A percentile compares a stretch with the other conserved stretches of the same genome.
Evolutionary conservation across 2,329 filamentous ascomycete genomes (phyloP).

Genomic region (Exophiala dermatitidis): DNA sequence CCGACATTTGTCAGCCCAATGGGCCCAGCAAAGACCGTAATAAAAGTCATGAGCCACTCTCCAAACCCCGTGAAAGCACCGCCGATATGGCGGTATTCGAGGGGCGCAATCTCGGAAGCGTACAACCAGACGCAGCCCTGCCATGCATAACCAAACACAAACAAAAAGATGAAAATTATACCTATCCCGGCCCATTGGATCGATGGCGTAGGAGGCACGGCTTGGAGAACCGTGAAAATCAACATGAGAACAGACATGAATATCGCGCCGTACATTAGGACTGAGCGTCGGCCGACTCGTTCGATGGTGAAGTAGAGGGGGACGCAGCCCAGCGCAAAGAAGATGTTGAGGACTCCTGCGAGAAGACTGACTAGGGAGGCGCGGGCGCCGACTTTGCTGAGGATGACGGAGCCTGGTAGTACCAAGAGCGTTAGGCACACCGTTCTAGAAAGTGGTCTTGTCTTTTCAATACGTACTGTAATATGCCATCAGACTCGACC

Average conservation of each 20-base stretch:
- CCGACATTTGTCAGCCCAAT: constrained; percentile 30
- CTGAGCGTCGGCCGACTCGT: constrained; percentile 12
- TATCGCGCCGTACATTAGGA: constrained; percentile 14
- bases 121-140: constrained; percentile 30
- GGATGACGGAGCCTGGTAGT: constrained; percentile 16
- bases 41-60: constrained; percentile 34
- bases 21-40: constrained; percentile 34
- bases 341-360: constrained; percentile 16
- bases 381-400: constrained; percentile 8
- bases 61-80: constrained; percentile 30
- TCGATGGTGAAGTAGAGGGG: constrained; percentile 22
- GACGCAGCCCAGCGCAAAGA: constrained; percentile 17
- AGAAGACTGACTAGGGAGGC: constrained; percentile 14
- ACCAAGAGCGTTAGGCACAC: background rate
- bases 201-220: constrained; percentile 18
- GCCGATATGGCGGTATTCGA: constrained; percentile 33
- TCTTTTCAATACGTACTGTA: constrained; percentile 3
- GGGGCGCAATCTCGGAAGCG: constrained; percentile 32
- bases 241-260: constrained; percentile 15
- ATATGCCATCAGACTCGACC: constrained; percentile 11
- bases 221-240: constrained; percentile 16
- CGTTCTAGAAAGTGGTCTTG: too few relatives aligned
- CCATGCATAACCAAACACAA: constrained; percentile 31
- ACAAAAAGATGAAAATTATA: constrained; percentile 31
- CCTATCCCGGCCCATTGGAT: constrained; percentile 28